phyloP scores from a whole-genome alignment of 2,329 filamentous ascomycete species.

The Pseudogymnoascus verrucosus region DNA sequence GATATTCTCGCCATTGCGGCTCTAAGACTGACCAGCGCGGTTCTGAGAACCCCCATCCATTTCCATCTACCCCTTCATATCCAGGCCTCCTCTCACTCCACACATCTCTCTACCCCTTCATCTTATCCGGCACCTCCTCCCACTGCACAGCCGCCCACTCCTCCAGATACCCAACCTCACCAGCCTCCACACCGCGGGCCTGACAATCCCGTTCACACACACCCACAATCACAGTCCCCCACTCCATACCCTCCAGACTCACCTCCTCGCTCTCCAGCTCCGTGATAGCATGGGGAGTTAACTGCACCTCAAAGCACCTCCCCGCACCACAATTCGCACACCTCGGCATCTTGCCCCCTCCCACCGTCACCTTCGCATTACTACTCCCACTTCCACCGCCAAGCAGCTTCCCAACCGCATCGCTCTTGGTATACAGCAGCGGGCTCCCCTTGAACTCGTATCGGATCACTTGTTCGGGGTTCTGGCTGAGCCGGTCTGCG shows the following conservation, averaged over 20 bases:
- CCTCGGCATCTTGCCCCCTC: slow-evolving; percentile 51
- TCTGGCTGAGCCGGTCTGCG: slow-evolving; percentile 68
- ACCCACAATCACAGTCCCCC: slow-evolving; percentile 84
- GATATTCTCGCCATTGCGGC: neutral
- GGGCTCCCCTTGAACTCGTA: slow-evolving; percentile 70
- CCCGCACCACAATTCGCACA: slow-evolving; percentile 68
- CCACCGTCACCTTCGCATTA: slow-evolving; percentile 21
- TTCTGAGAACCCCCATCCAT: neutral
- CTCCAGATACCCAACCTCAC: slow-evolving; percentile 71
- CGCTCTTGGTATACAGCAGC: slow-evolving; percentile 72
- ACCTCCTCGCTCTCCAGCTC: slow-evolving; percentile 74
- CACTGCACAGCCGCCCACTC: slow-evolving; percentile 98
- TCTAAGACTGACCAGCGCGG: neutral
- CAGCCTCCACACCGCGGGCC: slow-evolving; percentile 47
- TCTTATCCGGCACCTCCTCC: slow-evolving; percentile 57
- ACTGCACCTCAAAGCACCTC: slow-evolving; percentile 83
- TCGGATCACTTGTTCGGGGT: slow-evolving; percentile 73
- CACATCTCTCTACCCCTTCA: neutral
- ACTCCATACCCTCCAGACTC: slow-evolving; percentile 85
- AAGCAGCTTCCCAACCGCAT: slow-evolving; percentile 63
- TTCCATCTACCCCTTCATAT: neutral
- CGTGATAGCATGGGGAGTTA: slow-evolving; percentile 83
- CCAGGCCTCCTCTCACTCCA: too few relatives aligned
- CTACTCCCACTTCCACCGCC: slow-evolving; percentile 16
- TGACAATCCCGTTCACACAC: slow-evolving; percentile 77